Percentiles rank a stretch among this genome's conserved stretches.
These are phyloP conservation scores for Aspergillus costaricaensis DNA, from an alignment of 2,329 filamentous ascomycete species.

Conservation along the genomic window DNA sequence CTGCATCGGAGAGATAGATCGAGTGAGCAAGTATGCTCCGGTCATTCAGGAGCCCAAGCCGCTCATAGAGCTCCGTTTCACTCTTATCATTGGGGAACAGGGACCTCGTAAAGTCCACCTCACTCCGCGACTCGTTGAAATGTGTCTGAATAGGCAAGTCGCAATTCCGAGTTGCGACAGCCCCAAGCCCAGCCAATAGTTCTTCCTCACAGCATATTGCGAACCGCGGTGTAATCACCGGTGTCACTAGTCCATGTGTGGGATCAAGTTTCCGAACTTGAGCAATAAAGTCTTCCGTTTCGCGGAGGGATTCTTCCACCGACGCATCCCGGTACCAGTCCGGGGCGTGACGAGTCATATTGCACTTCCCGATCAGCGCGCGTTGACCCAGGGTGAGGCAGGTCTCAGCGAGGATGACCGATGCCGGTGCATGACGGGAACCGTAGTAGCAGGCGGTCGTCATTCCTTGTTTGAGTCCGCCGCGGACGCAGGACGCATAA, in stretches of 20 bases:
- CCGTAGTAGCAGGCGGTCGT: conserved; percentile 43
- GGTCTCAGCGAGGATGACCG: conserved; percentile 35
- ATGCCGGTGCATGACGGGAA: conserved; percentile 34
- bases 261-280: conserved; percentile 53
- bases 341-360: conserved; percentile 47
- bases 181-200: conserved; percentile 58
- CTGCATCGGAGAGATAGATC: conserved; percentile 61
- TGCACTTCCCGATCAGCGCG: conserved; percentile 40
- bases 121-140: conserved; percentile 65
- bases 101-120: conserved; percentile 56
- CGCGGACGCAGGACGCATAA: conserved; percentile 57
- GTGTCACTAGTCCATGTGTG: conserved; percentile 44
- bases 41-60: conserved; percentile 56
- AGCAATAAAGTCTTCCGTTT: conserved; percentile 54
- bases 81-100: conserved; percentile 60
- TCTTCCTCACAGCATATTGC: conserved; percentile 61
- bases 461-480: conserved; percentile 58
- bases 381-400: conserved; percentile 37
- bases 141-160: conserved; percentile 65
- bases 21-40: conserved; percentile 68
- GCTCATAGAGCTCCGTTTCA: conserved; percentile 62
- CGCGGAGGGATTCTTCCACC: conserved; percentile 50
- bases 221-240: conserved; percentile 61
- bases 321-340: conserved; percentile 55
- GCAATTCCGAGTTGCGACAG: conserved; percentile 52